Base-by-base conservation (phyloP, 768 basidiomycete species). In the Ephemerocybe angulata region DNA sequence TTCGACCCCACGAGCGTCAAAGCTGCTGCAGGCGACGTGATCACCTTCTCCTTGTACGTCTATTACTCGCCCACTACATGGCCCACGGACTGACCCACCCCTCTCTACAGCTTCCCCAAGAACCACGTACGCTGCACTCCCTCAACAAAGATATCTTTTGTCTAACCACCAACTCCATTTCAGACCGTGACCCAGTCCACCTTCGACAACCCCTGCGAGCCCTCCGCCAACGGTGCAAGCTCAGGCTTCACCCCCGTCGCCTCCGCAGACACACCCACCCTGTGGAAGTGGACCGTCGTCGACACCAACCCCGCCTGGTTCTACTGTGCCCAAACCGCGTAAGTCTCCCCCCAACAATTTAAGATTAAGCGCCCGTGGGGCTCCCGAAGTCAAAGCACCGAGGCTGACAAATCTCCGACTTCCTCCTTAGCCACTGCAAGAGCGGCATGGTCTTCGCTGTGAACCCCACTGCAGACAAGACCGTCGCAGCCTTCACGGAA, bases 401-500 rank as follows among this genome's bases (percentile, higher is more conserved):
- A n/a, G n/a, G n/a, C n/a, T n/a, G n/a, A n/a, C n/a, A n/a, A n/a
- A 17, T 43, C 42, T 21, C 42, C 21, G 17, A n/a, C 19, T 21
- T 24, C 22, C 19, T 21, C 4, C 15, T 17, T 7, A 77, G 70
- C 55, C 81, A 83, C 65, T 86, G 84, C 64, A 55, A 69, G 29
- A 25, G 44, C 4, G 83, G 83, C 59, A 84, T 84, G 83, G 84
- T 86, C 44, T 84, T 86, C 67, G 77, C 82, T 22, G 67, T 84
- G 28, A 84, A 84, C 64, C 76, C 79, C 12, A 76, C 73, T 13
- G 63, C 71, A 4, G 63, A 68, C 21, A 81, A 79, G 70, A 74
- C 67, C 47, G 82, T 79, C 57, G 72, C 62, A 1, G 68, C 67
- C 22, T 86, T 79, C 78, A n/a, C n/a, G n/a, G n/a, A n/a, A n/a